Evolutionary conservation across 805 yeast species (phyloP), one percentile per base, ranked within the genome.

Genomic region (Nakazawaea wyomingensis): DNA sequence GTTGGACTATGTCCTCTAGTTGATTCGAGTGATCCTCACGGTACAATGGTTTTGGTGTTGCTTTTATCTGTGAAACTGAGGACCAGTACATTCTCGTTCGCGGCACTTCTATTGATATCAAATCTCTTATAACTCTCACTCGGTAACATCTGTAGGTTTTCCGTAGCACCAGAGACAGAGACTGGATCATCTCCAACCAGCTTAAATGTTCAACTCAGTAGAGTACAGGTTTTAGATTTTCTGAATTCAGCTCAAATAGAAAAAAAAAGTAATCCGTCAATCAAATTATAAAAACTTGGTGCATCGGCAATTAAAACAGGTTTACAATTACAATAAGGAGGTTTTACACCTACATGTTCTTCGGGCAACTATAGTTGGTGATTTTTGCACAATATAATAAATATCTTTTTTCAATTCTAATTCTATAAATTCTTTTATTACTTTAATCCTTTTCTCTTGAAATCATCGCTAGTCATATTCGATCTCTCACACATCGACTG

Each of bases 401-500:
- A 24, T 24, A 24, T 9, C 27, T 24, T 24, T 4, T 11, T 10
- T 10, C 3, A 29, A n/a, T 10, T 13, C 16, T 10, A 24, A 7
- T 24, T 10, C 10, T 24, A 10, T 24, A 10, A 10, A 7, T 24
- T 24, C 27, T 24, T 24, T 24, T 8, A 9, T 11, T 8, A 9
- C 17, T 29, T 8, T 13, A 9, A 11, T 6, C 20, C 2, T 16
- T n/a, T 32, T 24, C 20, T 39, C 17, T 9, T 14, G 33, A 74
- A 72, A 47, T 74, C 78, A 1, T 41, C 52, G 11, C 50, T 60
- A 1, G 52, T 52, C 22, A 76, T 72, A 16, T 67, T 69, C 3
- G 78, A 67, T 48, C 65, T 64, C 8, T 53, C 59, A 55, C 81
- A 76, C 78, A 76, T 72, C 32, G 66, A 66, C 30, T 65, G 60